Conservation (phyloP, 164 flowering plant genomes). For the Cinnamomum chago region DNA sequence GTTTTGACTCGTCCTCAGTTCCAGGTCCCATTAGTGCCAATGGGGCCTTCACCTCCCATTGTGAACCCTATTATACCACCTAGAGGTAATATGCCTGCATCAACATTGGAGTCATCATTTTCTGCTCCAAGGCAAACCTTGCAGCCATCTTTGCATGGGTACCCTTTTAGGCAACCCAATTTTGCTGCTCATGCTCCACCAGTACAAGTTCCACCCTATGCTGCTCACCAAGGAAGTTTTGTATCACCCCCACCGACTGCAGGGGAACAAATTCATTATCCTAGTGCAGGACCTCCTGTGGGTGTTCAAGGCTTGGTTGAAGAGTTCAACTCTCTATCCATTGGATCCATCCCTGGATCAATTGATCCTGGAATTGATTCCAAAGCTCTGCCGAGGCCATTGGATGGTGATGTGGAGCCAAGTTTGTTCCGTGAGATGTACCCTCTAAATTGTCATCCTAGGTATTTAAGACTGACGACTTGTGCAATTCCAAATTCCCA, state of each 20-base stretch:
- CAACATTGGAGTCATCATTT: constrained; percentile 34
- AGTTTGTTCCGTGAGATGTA: constrained; percentile 44
- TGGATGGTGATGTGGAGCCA: constrained; percentile 84
- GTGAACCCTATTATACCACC: constrained; percentile 24
- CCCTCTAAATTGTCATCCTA: constrained; percentile 71
- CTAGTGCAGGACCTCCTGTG: constrained; percentile 51
- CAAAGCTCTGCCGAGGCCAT: constrained; percentile 77
- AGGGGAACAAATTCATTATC: constrained; percentile 43
- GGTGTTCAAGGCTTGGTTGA: constrained; percentile 66
- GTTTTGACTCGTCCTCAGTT: constrained; percentile 27
- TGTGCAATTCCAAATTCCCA: constrained; percentile 81
- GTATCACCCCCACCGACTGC: constrained; percentile 38
- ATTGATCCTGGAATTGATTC: constrained; percentile 69
- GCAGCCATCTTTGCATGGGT: constrained; percentile 54
- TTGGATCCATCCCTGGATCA: constrained; percentile 81
- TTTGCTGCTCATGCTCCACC: constrained; percentile 39
- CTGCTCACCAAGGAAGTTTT: constrained; percentile 52
- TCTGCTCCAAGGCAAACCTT: constrained; percentile 29
- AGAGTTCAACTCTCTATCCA: constrained; percentile 71
- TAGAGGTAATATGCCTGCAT: constrained; percentile 26
- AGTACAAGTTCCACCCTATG: constrained; percentile 33
- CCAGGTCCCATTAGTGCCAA: constrained; percentile 42
- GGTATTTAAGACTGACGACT: constrained; percentile 79
- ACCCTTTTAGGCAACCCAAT: constrained; percentile 39
- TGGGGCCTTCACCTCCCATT: constrained; percentile 55